Evolutionary conservation across 768 basidiomycete genomes (phyloP), one percentile per base, ranked within the genome.

Genomic region (Mycena indigotica): DNA sequence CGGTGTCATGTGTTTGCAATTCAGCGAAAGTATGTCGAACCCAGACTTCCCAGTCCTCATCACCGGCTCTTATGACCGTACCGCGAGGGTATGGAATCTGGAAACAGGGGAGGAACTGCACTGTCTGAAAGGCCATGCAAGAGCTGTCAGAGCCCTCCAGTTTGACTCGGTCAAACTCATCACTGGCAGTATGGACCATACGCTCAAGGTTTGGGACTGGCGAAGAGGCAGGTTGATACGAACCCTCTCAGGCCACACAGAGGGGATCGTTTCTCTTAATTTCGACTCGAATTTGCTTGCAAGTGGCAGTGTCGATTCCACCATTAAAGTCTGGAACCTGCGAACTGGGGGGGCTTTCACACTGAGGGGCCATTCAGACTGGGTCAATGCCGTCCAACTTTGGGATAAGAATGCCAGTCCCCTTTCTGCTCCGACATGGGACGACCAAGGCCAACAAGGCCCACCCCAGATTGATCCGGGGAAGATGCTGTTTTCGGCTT

Each of bases 121-220:
- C 52, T 88, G 88, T 66, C 80, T 99, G 48, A 84, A 82, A 38
- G 97, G 97, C 15, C 97, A 99, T 67, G 91, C 91, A 2, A 83
- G 95, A 23, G 94, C 89, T n/a, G 85, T 99, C 24, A 82, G 95
- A 2, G 87, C 93, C 0, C 78, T 98, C 53, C 97, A 98, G 74
- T 99, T 99, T 64, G 97, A 99, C 71, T 89, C 93, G 60, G 89
- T 84, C 57, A 95, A 97, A 72, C 80, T 98, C 50, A 93, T 99
- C 68, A 98, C 97, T 0, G 97, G 89, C 6, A 91, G 89, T 62
- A 96, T 98, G 95, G 97, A 99, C 69, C 84, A 85, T 64, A 96
- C 94, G 0, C 85, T 99, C 68, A 89, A 91, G 56, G 89, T 99
- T 39, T 99, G 95, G 95, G 88, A 96, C 67, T 98, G 95, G 95